These are phyloP conservation scores for Infundibulicybe gibba DNA, from an alignment of 768 basidiomycete species.

Conservation along the genomic window DNA sequence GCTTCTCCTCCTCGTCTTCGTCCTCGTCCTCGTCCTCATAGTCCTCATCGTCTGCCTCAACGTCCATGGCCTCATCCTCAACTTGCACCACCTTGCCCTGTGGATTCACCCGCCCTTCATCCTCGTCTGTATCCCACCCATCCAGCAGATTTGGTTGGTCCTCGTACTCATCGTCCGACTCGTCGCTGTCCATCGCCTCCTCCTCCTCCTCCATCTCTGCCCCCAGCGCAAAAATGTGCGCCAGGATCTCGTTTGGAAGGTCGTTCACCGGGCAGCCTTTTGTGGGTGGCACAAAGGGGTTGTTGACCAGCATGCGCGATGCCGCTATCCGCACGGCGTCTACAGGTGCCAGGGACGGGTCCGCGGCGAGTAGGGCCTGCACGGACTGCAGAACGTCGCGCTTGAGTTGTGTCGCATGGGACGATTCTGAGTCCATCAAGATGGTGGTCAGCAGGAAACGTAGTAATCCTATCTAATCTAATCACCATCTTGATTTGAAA, in stretches of 20 bases:
- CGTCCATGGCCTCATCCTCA: conserved; percentile 8
- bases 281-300: conserved; percentile 44
- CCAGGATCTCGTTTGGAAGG: conserved; percentile 55
- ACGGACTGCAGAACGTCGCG: conserved; percentile 14
- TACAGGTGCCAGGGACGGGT: conserved; percentile 21
- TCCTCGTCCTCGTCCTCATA: conserved; percentile 6
- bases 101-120: conserved; percentile 9
- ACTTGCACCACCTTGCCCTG: conserved; percentile 3
- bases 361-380: conserved; percentile 12
- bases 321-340: conserved; percentile 30
- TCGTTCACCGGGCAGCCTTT: conserved; percentile 45
- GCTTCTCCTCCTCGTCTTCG: conserved; percentile 11
- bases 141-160: conserved; percentile 29
- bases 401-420: conserved; percentile 16
- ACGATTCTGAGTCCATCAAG: conserved; percentile 17
- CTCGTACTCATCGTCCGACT: conserved; percentile 23
- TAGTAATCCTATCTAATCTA: too few relatives aligned
- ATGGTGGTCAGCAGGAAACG: too few relatives aligned
- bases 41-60: conserved; percentile 10
- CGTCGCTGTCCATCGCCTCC: conserved; percentile 22
- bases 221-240: conserved; percentile 50
- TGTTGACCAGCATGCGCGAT: conserved; percentile 35
- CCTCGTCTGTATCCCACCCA: conserved; percentile 11
- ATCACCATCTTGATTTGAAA: too few relatives aligned
- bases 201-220: conserved; percentile 31